These are phyloP conservation scores for Paspalum notatum DNA, from an alignment of 176 grass and related monocot species.

Conservation along the genomic window DNA sequence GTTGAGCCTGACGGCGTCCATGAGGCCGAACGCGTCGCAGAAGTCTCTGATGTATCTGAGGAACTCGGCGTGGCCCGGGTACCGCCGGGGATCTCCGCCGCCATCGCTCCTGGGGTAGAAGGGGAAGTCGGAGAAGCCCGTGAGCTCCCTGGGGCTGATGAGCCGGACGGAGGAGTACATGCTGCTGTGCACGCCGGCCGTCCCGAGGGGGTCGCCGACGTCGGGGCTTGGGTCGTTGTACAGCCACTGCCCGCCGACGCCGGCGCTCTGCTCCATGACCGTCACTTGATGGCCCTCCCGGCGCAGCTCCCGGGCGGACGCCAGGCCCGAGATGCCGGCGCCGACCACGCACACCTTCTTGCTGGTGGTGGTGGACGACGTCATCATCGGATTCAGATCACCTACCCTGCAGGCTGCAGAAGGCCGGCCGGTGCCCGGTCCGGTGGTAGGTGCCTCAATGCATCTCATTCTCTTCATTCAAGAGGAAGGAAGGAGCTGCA, in stretches of 20 bases:
- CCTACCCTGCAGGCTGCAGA: no score
- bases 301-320: slow-evolving; percentile 45
- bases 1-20: slow-evolving; percentile 48
- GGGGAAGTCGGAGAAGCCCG: slow-evolving; percentile 49
- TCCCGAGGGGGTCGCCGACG: not conserved
- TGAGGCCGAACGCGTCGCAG: slow-evolving; percentile 37
- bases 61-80: slow-evolving; percentile 44
- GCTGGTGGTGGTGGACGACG: not conserved
- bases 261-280: slow-evolving; percentile 43
- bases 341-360: slow-evolving; percentile 56
- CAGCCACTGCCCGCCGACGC: slow-evolving; percentile 54
- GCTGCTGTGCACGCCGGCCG: slow-evolving; percentile 29
- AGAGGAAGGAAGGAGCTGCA: no score
- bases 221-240: slow-evolving; percentile 34
- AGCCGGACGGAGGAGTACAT: slow-evolving; percentile 42
- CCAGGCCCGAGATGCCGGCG: slow-evolving; percentile 38
- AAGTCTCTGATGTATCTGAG: slow-evolving; percentile 43
- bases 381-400: no score
- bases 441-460: no score
- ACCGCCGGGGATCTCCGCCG: slow-evolving; percentile 26
- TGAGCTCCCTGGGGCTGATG: not conserved
- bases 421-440: no score
- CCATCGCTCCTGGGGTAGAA: not conserved
- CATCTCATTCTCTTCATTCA: no score
- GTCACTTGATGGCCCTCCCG: slow-evolving; percentile 49